phyloP scores from a whole-genome alignment of 2,329 filamentous ascomycete species.

The Colletotrichum sp. region DNA sequence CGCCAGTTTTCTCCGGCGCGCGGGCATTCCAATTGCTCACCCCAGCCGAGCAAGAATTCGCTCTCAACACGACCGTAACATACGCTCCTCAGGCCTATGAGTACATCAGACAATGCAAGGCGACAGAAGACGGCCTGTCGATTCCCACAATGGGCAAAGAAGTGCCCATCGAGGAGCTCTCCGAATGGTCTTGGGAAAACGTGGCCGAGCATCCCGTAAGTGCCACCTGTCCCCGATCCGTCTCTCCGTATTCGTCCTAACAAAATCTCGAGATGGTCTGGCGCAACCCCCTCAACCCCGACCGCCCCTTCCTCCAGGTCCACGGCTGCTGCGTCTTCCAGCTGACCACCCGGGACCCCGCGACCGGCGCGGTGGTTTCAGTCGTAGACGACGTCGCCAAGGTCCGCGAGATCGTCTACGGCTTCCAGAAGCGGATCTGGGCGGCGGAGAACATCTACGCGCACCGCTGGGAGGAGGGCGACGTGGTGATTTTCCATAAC shows the following conservation, averaged over 20 bases:
- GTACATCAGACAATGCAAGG: neutral
- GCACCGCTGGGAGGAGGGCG: conserved; percentile 31
- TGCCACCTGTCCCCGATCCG: fast-evolving
- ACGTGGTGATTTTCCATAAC: conserved; percentile 14
- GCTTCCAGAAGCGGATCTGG: conserved; percentile 27
- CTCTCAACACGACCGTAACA: neutral
- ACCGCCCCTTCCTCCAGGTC: neutral
- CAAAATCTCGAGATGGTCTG: neutral
- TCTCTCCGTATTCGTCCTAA: neutral
- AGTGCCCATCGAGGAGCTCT: neutral
- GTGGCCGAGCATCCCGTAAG: neutral
- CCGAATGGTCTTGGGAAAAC: neutral
- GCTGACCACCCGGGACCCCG: neutral
- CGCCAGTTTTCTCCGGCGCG: neutral
- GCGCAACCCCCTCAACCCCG: neutral
- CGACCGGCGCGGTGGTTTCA: neutral
- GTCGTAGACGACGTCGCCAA: neutral
- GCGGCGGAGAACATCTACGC: conserved; percentile 34
- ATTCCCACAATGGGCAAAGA: neutral
- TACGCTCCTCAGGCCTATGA: neutral
- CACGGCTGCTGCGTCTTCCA: neutral
- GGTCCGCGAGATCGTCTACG: conserved; percentile 27
- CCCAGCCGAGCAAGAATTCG: neutral
- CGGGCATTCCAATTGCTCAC: neutral
- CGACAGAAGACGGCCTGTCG: neutral